Evolutionary conservation across 441 rosid species (phyloP).

Genomic region (Adansonia grandidieri): DNA sequence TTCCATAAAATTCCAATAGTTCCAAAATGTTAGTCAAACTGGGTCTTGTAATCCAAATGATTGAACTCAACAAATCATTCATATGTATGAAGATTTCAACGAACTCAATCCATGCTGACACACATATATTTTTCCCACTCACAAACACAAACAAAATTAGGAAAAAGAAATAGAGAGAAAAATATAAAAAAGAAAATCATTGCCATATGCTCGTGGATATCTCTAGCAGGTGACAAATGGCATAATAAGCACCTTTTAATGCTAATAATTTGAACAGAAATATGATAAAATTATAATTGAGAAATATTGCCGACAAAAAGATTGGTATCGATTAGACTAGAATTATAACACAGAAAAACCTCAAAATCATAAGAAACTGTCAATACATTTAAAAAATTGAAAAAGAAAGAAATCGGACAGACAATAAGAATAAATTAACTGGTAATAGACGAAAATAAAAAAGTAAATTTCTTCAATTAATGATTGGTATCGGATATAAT

Average conservation of each 20-base stretch:
- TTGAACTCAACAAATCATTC: not conserved
- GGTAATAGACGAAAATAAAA: not conserved
- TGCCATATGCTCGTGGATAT: not conserved
- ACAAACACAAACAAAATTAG: not conserved
- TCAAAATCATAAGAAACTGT: not conserved
- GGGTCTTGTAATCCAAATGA: not conserved
- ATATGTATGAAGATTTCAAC: slow-evolving; percentile 7
- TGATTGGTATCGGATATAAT: not conserved
- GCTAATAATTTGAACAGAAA: slow-evolving; percentile 24
- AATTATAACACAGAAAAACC: not conserved
- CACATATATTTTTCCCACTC: not conserved
- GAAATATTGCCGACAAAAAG: slow-evolving; percentile 39
- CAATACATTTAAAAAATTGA: not conserved
- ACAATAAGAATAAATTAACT: not conserved
- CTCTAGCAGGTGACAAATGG: slow-evolving; percentile 32
- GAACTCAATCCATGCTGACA: not conserved
- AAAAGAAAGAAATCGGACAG: not conserved
- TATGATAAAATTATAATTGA: slow-evolving; percentile 18
- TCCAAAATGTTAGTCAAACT: not conserved
- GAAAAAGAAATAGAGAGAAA: not conserved
- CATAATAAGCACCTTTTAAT: slow-evolving; percentile 25
- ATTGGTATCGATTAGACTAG: not conserved
- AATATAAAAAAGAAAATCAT: not conserved
- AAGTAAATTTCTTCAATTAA: not conserved
- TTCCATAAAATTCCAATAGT: not conserved